phyloP scores from a whole-genome alignment of 805 yeast species.

The Blastobotrys peoriensis region DNA sequence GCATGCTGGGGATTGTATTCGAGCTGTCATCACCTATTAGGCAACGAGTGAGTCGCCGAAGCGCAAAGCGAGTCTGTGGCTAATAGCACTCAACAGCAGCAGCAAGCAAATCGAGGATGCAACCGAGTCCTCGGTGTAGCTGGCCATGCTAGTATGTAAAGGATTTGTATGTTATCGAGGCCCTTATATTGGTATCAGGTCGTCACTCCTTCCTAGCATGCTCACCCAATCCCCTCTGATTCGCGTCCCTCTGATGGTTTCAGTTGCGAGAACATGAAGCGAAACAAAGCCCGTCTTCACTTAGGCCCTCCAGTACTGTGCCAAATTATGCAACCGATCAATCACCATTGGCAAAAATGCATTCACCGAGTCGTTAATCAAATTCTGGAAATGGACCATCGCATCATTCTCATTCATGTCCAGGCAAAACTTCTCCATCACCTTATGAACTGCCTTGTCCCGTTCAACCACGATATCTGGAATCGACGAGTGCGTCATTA shows the following conservation, averaged over 20 bases:
- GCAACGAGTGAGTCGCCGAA: not conserved
- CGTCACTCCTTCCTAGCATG: too few relatives aligned
- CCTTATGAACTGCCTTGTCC: conserved; percentile 79
- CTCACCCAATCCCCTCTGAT: too few relatives aligned
- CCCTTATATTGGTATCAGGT: too few relatives aligned
- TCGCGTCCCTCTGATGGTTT: too few relatives aligned
- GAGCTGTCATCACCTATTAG: conserved; percentile 60
- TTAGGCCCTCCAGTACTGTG: conserved; percentile 95
- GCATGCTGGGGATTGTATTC: conserved; percentile 89
- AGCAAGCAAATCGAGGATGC: too few relatives aligned
- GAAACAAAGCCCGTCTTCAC: too few relatives aligned
- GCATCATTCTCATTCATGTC: conserved; percentile 97
- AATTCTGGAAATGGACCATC: conserved; percentile 84
- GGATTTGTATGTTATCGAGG: too few relatives aligned
- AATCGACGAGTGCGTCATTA: conserved; percentile 82
- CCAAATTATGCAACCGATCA: conserved; percentile 88
- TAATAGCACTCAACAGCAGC: too few relatives aligned
- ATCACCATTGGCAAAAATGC: conserved; percentile 93
- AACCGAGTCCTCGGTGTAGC: too few relatives aligned
- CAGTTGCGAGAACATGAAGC: too few relatives aligned
- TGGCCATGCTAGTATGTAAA: too few relatives aligned
- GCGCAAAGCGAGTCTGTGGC: too few relatives aligned
- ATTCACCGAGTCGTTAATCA: conserved; percentile 89
- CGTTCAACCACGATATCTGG: conserved; percentile 87
- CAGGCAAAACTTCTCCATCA: conserved; percentile 87